Conservation (phyloP, 139 green algal species). For the Parachlorella kessleri region DNA sequence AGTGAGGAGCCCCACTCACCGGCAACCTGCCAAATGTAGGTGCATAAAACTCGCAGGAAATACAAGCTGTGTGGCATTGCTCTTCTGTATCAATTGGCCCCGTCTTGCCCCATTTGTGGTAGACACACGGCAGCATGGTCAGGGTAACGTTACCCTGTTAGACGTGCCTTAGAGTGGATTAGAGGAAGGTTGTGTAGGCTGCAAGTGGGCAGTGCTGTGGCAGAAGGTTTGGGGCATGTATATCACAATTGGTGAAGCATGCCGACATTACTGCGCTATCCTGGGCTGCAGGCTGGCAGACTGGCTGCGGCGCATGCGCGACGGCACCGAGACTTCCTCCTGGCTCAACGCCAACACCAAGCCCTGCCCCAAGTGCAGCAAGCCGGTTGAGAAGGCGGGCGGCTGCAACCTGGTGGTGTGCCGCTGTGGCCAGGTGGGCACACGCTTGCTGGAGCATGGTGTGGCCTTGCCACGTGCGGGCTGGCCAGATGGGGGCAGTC, state of each 20-base stretch:
- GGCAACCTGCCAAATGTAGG: conserved; percentile 86
- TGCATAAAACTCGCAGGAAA: not conserved
- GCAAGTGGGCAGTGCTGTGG: too few species aligned
- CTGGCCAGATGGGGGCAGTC: too few species aligned
- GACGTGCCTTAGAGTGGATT: too few species aligned
- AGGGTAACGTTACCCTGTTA: too few species aligned
- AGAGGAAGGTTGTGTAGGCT: too few species aligned
- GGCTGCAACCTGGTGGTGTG: conserved; percentile 94
- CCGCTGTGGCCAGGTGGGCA: conserved; percentile 71
- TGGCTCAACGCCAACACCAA: conserved; percentile 76
- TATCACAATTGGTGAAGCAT: too few species aligned
- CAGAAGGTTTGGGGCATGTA: too few species aligned
- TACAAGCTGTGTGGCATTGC: too few species aligned
- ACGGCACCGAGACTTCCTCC: conserved; percentile 74
- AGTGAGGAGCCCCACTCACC: conserved; percentile 77
- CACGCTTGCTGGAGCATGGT: not conserved
- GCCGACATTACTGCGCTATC: too few species aligned
- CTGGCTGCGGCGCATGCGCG: conserved; percentile 84
- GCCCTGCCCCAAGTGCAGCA: conserved; percentile 73
- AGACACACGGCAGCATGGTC: too few species aligned
- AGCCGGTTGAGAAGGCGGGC: conserved; percentile 93
- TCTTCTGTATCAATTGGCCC: too few species aligned
- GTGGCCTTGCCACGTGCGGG: not conserved
- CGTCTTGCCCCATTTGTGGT: too few species aligned
- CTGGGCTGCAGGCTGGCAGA: conserved; percentile 54